Evolutionary conservation across 208 protist genomes (phyloP).

Genomic region (Leishmania gerbilli): DNA sequence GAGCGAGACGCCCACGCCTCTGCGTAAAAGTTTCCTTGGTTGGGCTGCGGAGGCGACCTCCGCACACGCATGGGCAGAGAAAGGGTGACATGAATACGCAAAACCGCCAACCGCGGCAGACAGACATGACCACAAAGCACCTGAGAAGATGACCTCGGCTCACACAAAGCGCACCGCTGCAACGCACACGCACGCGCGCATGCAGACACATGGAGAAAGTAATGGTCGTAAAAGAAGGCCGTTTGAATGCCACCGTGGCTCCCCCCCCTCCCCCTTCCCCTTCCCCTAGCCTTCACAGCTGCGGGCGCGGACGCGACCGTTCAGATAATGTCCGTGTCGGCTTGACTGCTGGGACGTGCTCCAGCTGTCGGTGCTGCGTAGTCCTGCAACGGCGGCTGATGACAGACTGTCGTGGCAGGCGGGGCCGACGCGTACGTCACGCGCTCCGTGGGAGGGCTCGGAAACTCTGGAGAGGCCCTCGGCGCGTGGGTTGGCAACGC

Average conservation of each 20-base stretch:
- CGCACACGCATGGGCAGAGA: not conserved
- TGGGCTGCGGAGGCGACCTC: not conserved
- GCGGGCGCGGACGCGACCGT: not conserved
- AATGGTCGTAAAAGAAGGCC: not conserved
- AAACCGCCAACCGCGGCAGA: not conserved
- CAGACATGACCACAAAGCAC: not conserved
- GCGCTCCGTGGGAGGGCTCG: conserved; percentile 1
- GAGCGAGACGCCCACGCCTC: not conserved
- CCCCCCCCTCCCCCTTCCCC: not conserved
- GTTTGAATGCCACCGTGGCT: not conserved
- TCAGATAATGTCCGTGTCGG: conserved; percentile 24
- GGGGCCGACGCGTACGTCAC: not conserved
- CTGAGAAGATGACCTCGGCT: not conserved
- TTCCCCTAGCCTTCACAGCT: not conserved
- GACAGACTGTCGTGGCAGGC: not conserved
- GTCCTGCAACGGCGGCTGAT: not conserved
- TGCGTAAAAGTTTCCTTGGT: not conserved
- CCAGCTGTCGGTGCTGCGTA: not conserved
- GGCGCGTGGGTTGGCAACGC: not conserved
- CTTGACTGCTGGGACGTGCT: not conserved
- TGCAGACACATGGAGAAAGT: no score
- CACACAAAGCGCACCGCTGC: not conserved
- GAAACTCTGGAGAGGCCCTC: not conserved
- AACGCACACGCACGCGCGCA: not conserved
- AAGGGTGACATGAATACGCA: not conserved